Evolutionary conservation across 2,329 filamentous ascomycete species (phyloP).

Genomic region (Xenosphaeropsis pyriputrescens): DNA sequence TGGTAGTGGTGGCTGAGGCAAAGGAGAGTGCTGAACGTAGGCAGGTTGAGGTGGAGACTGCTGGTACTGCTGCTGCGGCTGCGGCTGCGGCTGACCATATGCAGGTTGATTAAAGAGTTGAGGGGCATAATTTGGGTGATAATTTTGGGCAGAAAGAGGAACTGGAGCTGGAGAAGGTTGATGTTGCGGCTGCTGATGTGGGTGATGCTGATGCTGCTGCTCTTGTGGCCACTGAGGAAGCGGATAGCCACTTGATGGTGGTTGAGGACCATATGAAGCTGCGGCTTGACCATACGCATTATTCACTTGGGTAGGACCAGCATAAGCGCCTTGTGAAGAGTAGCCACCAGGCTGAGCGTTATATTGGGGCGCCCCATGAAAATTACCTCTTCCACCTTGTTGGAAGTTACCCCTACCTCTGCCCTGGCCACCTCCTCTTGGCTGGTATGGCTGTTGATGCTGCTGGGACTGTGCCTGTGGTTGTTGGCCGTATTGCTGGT

Average conservation of each 20-base stretch:
- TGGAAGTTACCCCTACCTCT: conserved; percentile 10
- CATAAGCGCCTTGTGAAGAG: conserved; percentile 4
- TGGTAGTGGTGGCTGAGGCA: conserved; percentile 17
- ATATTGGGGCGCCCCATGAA: conserved; percentile 7
- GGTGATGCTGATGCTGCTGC: conserved; percentile 9
- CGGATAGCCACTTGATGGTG: conserved; percentile 10
- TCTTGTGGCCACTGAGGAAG: conserved; percentile 15
- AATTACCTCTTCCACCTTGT: conserved; percentile 15
- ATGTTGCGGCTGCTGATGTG: conserved; percentile 10
- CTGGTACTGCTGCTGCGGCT: conserved; percentile 17
- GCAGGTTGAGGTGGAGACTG: conserved; percentile 13
- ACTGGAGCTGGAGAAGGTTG: conserved; percentile 18
- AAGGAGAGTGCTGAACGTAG: conserved; percentile 20
- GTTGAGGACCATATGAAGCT: conserved; percentile 18
- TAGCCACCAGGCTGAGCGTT: conserved; percentile 8
- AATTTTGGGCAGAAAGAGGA: conserved; percentile 36
- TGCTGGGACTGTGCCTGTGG: conserved; percentile 11
- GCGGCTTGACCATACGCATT: conserved; percentile 11
- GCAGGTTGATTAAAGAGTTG: conserved; percentile 35
- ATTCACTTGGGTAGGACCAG: conserved; percentile 1
- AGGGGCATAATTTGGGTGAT: conserved; percentile 43
- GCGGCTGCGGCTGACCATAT: conserved; percentile 20
- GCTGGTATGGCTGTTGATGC: conserved; percentile 1
- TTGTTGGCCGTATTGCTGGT: conserved; percentile 9
- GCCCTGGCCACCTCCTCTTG: conserved; percentile 17